These are phyloP conservation scores for Fusarium napiforme DNA, from an alignment of 2,329 filamentous ascomycete species.

Conservation along the genomic window DNA sequence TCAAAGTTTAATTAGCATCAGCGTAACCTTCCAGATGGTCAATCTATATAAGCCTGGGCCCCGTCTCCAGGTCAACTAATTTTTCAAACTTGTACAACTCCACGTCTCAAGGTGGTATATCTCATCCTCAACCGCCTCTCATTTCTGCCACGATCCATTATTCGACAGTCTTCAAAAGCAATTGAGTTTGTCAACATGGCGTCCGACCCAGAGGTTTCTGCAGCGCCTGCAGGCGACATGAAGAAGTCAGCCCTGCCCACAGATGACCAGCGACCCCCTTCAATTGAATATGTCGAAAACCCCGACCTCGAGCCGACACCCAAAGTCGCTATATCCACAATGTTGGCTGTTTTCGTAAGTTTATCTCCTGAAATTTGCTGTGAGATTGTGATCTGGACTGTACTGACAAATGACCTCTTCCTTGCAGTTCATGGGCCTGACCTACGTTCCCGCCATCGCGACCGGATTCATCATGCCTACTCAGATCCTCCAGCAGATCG, in stretches of 20 bases:
- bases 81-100: background rate
- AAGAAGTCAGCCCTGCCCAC: background rate
- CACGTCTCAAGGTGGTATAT: background rate
- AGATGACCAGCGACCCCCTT: background rate
- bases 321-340: slow-evolving; percentile 9
- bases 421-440: slow-evolving; percentile 9
- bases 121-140: background rate
- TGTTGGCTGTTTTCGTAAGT: slow-evolving; percentile 10
- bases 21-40: background rate
- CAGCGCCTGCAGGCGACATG: background rate
- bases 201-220: background rate
- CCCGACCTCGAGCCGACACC: background rate
- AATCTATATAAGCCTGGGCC: background rate
- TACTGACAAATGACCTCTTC: background rate
- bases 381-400: background rate
- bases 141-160: background rate
- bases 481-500: slow-evolving; percentile 14
- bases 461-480: slow-evolving; percentile 13
- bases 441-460: slow-evolving; percentile 12
- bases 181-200: background rate
- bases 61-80: background rate
- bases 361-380: accelerated
- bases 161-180: background rate
- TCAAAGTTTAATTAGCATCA: background rate
- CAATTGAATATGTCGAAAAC: background rate